Evolutionary conservation across 2,329 filamentous ascomycete genomes (phyloP).

Genomic region (Aspergillus flavus): DNA sequence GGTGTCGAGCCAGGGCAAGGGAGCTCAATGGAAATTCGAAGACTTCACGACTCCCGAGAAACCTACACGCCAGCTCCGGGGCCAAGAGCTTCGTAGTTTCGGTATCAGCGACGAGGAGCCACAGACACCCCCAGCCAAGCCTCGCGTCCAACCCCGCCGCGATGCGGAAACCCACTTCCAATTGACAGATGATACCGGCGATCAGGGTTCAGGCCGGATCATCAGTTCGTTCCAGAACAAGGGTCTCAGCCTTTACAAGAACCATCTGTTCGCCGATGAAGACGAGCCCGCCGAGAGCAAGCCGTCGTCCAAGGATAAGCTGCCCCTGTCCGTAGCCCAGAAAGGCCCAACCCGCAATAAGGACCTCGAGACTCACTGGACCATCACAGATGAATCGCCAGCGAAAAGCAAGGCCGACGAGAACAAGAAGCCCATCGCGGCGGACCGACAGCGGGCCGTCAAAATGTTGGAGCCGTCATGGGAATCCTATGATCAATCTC

Average conservation of each 20-base stretch:
- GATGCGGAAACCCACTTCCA: slow-evolving; percentile 84
- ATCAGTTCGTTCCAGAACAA: slow-evolving; percentile 64
- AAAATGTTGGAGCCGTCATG: slow-evolving; percentile 71
- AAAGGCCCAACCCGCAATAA: slow-evolving; percentile 74
- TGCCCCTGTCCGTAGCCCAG: slow-evolving; percentile 66
- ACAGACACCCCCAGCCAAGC: slow-evolving; percentile 50
- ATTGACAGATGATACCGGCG: slow-evolving; percentile 72
- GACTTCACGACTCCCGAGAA: slow-evolving; percentile 87
- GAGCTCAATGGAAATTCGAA: slow-evolving; percentile 80
- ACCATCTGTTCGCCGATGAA: slow-evolving; percentile 69
- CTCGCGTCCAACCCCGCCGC: slow-evolving; percentile 70
- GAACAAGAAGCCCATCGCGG: slow-evolving; percentile 51
- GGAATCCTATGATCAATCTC: slow-evolving; percentile 45
- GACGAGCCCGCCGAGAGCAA: slow-evolving; percentile 36
- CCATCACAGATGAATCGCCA: slow-evolving; percentile 63
- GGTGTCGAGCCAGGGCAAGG: slow-evolving; percentile 53
- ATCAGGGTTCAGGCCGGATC: slow-evolving; percentile 41
- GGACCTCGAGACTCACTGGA: slow-evolving; percentile 77
- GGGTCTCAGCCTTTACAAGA: slow-evolving; percentile 73
- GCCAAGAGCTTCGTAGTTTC: slow-evolving; percentile 73
- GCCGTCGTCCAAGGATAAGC: slow-evolving; percentile 27
- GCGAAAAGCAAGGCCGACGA: slow-evolving; percentile 40
- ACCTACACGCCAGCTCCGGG: slow-evolving; percentile 63
- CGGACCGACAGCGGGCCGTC: slow-evolving; percentile 68
- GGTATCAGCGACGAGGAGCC: slow-evolving; percentile 73